These are phyloP conservation scores for Penicillium fimorum DNA, from an alignment of 495 filamentous ascomycete genomes.

Conservation along the genomic window DNA sequence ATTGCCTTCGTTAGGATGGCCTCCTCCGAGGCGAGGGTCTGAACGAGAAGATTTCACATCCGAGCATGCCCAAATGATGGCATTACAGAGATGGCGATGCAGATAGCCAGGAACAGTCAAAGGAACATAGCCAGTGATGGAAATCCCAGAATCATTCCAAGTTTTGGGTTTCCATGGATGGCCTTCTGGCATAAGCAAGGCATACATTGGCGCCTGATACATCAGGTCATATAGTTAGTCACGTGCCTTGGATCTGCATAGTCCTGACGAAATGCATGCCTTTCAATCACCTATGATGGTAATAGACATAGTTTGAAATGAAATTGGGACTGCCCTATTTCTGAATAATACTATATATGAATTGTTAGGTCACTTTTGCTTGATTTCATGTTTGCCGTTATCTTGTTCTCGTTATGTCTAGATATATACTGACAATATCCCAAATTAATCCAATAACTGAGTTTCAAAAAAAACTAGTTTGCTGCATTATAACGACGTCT, in stretches of 20 bases:
- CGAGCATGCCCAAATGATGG: neutral
- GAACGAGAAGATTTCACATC: slow-evolving; percentile 5
- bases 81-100: neutral
- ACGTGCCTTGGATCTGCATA: neutral
- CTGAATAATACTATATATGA: neutral
- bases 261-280: neutral
- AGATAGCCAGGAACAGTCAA: slow-evolving; percentile 2
- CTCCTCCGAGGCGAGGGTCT: slow-evolving; percentile 5
- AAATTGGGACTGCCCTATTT: neutral
- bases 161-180: neutral
- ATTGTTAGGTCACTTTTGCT: neutral
- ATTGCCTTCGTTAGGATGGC: slow-evolving; percentile 4
- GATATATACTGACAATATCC: too few species aligned
- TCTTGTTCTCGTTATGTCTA: neutral
- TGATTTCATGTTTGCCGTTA: neutral
- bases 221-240: neutral
- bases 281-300: neutral
- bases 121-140: slow-evolving; percentile 2
- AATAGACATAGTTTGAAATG: neutral
- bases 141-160: slow-evolving; percentile 2
- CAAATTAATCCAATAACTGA: neutral
- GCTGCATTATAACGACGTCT: neutral
- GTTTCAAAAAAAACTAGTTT: neutral
- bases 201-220: neutral
- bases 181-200: slow-evolving; percentile 1